A percentile compares a stretch with the other conserved stretches of the same genome.
Evolutionary conservation across 441 rosid genomes (phyloP).

Genomic region (Cnidoscolus chayamansa): DNA sequence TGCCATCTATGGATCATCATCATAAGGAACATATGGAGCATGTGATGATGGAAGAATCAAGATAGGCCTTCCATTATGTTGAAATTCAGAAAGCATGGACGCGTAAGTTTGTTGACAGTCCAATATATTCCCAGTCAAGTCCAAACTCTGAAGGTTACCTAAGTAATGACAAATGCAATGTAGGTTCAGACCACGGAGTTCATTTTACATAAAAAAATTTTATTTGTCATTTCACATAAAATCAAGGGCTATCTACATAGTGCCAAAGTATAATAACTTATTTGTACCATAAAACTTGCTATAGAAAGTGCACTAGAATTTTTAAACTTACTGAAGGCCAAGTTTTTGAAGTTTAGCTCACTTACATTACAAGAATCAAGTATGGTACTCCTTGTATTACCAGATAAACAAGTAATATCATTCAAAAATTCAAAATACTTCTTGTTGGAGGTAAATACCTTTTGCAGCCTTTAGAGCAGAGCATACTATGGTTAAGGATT

Average conservation of each 20-base stretch:
- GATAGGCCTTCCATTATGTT: slow-evolving; percentile 53
- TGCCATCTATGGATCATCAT: slow-evolving; percentile 72
- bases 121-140: slow-evolving; percentile 72
- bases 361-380: background rate
- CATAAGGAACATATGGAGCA: slow-evolving; percentile 47
- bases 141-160: slow-evolving; percentile 61
- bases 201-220: background rate
- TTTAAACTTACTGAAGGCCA: background rate
- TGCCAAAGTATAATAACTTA: slow-evolving; percentile 2
- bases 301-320: background rate
- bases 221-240: background rate
- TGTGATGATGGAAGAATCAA: slow-evolving; percentile 44
- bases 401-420: background rate
- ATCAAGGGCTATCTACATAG: background rate
- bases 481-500: slow-evolving; percentile 55
- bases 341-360: background rate
- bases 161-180: slow-evolving; percentile 19
- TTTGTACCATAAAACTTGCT: background rate
- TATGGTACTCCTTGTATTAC: background rate
- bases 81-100: slow-evolving; percentile 49
- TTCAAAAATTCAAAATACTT: background rate
- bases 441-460: slow-evolving; percentile 37
- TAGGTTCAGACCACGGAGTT: slow-evolving; percentile 12
- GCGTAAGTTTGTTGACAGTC: slow-evolving; percentile 35
- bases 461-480: slow-evolving; percentile 48